A percentile compares a stretch with the other conserved stretches of the same genome.
phyloP scores from a whole-genome alignment of 805 yeast genomes.

The Yamadazyma endophytica region DNA sequence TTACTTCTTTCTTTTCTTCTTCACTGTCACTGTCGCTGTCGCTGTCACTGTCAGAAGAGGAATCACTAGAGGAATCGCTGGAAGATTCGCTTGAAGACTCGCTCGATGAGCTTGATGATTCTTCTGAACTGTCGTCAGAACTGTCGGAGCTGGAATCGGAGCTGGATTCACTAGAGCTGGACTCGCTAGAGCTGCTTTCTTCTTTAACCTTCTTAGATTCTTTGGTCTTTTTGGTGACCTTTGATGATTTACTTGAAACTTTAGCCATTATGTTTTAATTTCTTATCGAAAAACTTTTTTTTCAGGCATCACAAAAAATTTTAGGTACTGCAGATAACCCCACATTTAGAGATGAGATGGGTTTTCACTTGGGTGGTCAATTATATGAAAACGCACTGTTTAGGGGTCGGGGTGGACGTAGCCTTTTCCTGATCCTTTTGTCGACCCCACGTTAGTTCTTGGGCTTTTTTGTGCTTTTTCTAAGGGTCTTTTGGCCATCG shows the following conservation, averaged over 20 bases:
- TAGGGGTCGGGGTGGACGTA: too few relatives aligned
- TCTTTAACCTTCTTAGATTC: slow-evolving; percentile 20
- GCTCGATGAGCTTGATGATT: slow-evolving; percentile 6
- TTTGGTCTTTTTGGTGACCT: slow-evolving; percentile 22
- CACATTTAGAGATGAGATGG: too few relatives aligned
- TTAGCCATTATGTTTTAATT: slow-evolving; percentile 35
- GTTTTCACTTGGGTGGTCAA: too few relatives aligned
- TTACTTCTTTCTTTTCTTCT: slow-evolving; percentile 25
- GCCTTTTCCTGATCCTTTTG: too few relatives aligned
- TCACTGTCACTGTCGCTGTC: slow-evolving; percentile 19
- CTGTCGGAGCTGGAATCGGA: slow-evolving; percentile 31
- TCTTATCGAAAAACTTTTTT: slow-evolving; percentile 7
- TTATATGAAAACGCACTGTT: too few relatives aligned
- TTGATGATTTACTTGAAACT: slow-evolving; percentile 22
- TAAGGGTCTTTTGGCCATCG: too few relatives aligned
- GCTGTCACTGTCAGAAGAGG: slow-evolving; percentile 11
- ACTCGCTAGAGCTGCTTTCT: slow-evolving; percentile 10
- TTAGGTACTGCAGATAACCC: neutral
- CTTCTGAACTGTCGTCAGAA: too few relatives aligned
- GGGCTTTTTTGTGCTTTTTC: too few relatives aligned
- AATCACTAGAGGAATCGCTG: slow-evolving; percentile 19
- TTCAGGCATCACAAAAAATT: slow-evolving; percentile 1
- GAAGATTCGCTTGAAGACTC: slow-evolving; percentile 13
- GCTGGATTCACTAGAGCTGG: slow-evolving; percentile 8
- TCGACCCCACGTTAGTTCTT: too few relatives aligned